Evolutionary conservation across 192 early-diverging fungal species (phyloP).

Genomic region (Mortierella alpina): DNA sequence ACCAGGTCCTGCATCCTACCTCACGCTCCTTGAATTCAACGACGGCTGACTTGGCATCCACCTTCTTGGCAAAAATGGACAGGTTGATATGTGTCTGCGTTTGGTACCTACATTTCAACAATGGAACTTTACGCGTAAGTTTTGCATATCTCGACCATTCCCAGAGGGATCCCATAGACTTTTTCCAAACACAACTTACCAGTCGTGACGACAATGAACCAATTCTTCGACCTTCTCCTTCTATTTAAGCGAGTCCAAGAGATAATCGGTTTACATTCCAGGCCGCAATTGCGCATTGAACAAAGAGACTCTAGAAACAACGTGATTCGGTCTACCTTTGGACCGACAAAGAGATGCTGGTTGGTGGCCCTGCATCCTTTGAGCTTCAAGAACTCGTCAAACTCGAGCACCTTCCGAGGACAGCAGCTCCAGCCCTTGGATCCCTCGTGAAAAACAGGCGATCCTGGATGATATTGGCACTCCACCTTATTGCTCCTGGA

Average conservation of each 20-base stretch:
- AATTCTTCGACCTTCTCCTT: constrained; percentile 58
- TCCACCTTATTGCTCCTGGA: constrained; percentile 63
- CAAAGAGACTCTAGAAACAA: not conserved
- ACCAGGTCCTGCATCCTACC: constrained; percentile 41
- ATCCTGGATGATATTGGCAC: constrained; percentile 91
- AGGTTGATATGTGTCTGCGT: constrained; percentile 85
- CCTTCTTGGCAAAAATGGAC: constrained; percentile 94
- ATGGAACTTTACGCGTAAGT: no score
- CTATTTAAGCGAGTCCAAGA: not conserved
- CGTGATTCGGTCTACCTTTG: constrained; percentile 29
- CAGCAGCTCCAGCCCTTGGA: constrained; percentile 99
- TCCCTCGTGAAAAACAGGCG: constrained; percentile 96
- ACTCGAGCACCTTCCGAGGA: constrained; percentile 93
- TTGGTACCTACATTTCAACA: constrained; percentile 73
- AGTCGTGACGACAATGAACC: constrained; percentile 90
- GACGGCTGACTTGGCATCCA: constrained; percentile 74
- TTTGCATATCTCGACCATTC: no score
- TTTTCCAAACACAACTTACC: constrained; percentile 42
- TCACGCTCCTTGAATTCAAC: constrained; percentile 74
- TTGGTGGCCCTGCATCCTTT: constrained; percentile 87
- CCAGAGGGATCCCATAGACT: no score
- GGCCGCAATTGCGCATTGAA: not conserved
- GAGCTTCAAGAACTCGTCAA: constrained; percentile 98
- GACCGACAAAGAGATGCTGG: constrained; percentile 90
- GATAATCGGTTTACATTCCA: not conserved